Percentiles rank a stretch among this genome's conserved stretches.
Evolutionary conservation across 768 basidiomycete species (phyloP).

Genomic region (Imleria badia): DNA sequence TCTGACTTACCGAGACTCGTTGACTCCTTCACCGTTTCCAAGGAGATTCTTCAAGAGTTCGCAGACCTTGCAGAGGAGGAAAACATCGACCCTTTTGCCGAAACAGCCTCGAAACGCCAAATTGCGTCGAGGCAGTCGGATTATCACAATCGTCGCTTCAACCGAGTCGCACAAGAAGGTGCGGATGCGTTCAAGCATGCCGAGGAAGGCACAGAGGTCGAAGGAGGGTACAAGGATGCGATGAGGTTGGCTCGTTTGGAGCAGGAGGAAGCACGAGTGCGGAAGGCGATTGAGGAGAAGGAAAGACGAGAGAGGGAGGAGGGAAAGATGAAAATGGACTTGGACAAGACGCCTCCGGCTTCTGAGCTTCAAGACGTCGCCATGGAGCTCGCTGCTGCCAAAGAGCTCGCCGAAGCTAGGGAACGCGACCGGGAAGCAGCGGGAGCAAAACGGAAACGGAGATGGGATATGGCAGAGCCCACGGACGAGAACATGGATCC

Average conservation of each 20-base stretch:
- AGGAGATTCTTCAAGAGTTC: constrained; percentile 93
- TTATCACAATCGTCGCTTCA: constrained; percentile 91
- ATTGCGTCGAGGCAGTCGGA: constrained; percentile 92
- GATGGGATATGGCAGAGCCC: constrained; percentile 74
- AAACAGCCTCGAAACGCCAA: constrained; percentile 90
- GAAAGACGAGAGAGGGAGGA: constrained; percentile 74
- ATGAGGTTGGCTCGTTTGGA: constrained; percentile 91
- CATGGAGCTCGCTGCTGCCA: constrained; percentile 59
- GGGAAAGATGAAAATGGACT: constrained; percentile 74
- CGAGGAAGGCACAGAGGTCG: constrained; percentile 66
- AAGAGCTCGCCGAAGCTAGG: constrained; percentile 38
- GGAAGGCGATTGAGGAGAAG: constrained; percentile 85
- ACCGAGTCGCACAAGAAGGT: constrained; percentile 77
- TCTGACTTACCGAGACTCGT: constrained; percentile 69
- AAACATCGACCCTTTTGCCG: constrained; percentile 86
- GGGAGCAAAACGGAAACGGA: constrained; percentile 68
- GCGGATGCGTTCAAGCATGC: constrained; percentile 72
- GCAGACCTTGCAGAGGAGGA: constrained; percentile 93
- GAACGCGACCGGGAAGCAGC: constrained; percentile 38
- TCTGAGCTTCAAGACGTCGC: constrained; percentile 73
- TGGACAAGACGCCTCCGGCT: constrained; percentile 90
- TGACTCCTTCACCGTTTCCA: constrained; percentile 91
- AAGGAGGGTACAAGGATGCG: constrained; percentile 93
- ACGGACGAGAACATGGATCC: constrained; percentile 66
- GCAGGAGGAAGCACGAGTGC: constrained; percentile 87